These are phyloP conservation scores for Solanum chiquidenum DNA, from an alignment of 257 asterid genomes.

Conservation along the genomic window DNA sequence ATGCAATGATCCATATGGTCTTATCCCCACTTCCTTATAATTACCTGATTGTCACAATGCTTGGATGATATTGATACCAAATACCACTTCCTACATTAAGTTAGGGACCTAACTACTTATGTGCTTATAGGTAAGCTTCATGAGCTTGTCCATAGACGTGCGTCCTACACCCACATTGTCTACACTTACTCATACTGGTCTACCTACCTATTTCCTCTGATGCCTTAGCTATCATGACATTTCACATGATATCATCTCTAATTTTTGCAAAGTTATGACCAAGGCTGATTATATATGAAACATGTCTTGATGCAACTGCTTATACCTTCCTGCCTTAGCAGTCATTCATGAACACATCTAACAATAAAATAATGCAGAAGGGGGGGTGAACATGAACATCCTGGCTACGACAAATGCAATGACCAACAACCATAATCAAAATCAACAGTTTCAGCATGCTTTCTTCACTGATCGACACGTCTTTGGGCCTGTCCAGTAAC, in stretches of 20 bases:
- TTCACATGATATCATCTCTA: neutral
- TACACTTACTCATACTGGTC: neutral
- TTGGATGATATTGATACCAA: neutral
- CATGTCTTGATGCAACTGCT: neutral
- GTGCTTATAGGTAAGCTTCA: neutral
- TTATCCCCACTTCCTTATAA: neutral
- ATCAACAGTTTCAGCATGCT: neutral
- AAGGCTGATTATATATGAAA: neutral
- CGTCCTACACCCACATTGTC: neutral
- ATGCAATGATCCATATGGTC: neutral
- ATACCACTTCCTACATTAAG: neutral
- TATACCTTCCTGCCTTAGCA: neutral
- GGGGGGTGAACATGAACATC: neutral
- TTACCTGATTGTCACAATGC: neutral
- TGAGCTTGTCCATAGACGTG: neutral
- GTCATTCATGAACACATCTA: neutral
- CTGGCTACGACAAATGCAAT: neutral
- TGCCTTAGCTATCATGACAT: neutral
- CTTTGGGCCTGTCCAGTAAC: neutral
- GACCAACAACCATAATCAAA: neutral
- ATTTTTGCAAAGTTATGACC: neutral
- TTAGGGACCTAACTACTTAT: neutral
- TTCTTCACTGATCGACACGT: neutral
- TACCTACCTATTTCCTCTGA: neutral
- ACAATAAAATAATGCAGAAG: neutral